phyloP scores from a whole-genome alignment of 768 basidiomycete genomes.

The Boletus reticuloceps region DNA sequence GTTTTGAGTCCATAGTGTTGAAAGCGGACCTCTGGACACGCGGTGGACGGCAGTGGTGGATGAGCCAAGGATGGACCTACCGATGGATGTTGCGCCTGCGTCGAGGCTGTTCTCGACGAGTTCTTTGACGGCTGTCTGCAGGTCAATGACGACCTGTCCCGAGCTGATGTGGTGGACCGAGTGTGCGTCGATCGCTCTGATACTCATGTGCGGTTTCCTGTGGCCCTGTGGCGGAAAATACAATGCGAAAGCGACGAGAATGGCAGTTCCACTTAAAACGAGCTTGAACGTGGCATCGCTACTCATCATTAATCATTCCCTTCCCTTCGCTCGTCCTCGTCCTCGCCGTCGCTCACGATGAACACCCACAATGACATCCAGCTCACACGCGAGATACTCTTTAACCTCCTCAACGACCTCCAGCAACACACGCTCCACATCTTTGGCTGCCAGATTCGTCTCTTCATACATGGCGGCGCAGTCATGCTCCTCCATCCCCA shows the following conservation, averaged over 20 bases:
- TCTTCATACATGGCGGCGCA: conserved; percentile 71
- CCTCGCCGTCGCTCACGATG: conserved; percentile 18
- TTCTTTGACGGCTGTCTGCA: conserved; percentile 94
- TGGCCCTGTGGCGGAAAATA: neutral
- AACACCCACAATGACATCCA: conserved; percentile 35
- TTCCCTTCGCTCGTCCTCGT: neutral
- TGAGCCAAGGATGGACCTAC: conserved; percentile 39
- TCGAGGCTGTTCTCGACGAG: conserved; percentile 95
- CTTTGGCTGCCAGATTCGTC: conserved; percentile 53
- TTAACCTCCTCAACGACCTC: conserved; percentile 48
- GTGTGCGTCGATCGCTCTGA: conserved; percentile 64
- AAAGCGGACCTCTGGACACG: conserved; percentile 74
- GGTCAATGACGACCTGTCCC: conserved; percentile 92
- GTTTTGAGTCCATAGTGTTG: conserved; percentile 80
- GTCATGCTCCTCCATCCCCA: conserved; percentile 66
- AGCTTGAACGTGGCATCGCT: neutral
- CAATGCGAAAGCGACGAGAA: neutral
- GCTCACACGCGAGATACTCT: conserved; percentile 35
- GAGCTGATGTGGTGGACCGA: conserved; percentile 90
- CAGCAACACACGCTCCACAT: conserved; percentile 43
- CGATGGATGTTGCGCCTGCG: conserved; percentile 84
- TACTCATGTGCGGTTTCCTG: conserved; percentile 16
- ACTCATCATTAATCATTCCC: too few species aligned
- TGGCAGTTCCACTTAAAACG: neutral
- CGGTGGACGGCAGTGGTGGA: conserved; percentile 1